Base-by-base conservation (phyloP, 73 alveolate species). In the Paramecium sexaurelia region DNA sequence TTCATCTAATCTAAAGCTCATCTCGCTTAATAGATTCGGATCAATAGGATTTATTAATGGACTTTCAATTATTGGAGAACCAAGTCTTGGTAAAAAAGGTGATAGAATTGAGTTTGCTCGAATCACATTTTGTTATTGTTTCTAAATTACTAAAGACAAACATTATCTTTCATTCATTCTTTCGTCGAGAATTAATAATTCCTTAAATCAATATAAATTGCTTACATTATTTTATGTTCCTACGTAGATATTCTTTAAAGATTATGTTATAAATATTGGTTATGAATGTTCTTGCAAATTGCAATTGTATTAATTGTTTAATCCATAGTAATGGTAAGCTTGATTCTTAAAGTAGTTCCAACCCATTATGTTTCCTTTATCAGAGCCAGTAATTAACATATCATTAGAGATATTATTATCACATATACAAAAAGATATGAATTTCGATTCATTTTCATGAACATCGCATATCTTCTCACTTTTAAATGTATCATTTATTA, bases 311-410 rank as follows among this genome's bases (percentile, higher is more conserved):
- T 71, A 19, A 35, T 71, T 61, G 1, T 26, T 71, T 9, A 71
- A 71, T 33, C 86, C 86, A 71, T 71, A 71, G 35, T 71, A 71
- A 35, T n/a, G 57, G 17, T 37, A 71, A 0, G 56, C 36, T 36
- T 78, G 19, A 45, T 78, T 78, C 11, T 78, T 78, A 13, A n/a
- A 78, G 35, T 17, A 41, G 17, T 78, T 78, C 90, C 90, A 78
- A 22, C 90, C 75, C 26, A 78, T 29, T 10, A 78, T 78, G 13
- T 1, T 26, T 1, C 90, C 90, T 78, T 39, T 6, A 24, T 43
- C 73, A 10, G 90, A 10, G 9, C 90, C 90, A 78, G 73, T 33
- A 40, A 78, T 39, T 19, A 78, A 2, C 73, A 39, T 78, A 41
- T 78, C 90, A 27, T 32, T 11, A 71, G 27, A 19, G 2, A 71